Evolutionary conservation across 2,329 filamentous ascomycete species (phyloP), one percentile per base, ranked within the genome.

Genomic region (Leptodontidium sp.): DNA sequence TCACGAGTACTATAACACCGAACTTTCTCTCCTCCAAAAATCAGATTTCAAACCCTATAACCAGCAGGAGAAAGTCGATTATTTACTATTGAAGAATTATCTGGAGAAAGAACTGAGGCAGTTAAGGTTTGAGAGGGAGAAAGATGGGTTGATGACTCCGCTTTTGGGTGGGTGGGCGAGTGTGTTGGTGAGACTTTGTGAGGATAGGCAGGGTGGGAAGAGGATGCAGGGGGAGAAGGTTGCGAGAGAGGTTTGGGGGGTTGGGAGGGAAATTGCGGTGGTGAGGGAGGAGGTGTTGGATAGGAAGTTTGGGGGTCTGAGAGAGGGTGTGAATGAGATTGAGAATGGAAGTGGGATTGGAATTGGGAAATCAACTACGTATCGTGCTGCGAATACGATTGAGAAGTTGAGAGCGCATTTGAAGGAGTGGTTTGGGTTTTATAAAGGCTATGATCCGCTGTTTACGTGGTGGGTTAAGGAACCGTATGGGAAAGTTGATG

Each of bases 401-500:
- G 74, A 75, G 5, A 76, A 82, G 32, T 75, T 89, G 4, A 77
- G 78, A 0, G 62, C 43, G 0, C 80, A 82, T 61, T 76, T 89
- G 0, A 70, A 77, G 1, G 85, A 88, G 70, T 83, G 82, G 73
- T 83, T 80, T 65, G 68, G 61, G 0, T 89, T 88, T 73, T 88
- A 86, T 74, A 78, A 80, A 38, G 83, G 82, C 2, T 89, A 88
- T 71, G 84, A 89, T 70, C 86, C 87, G 0, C 66, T 81, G 15
- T 88, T 88, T 65, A 83, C 85, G 52, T 89, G 85, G 84, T 89
- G 87, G 87, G 81, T 83, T 0, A 76, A 79, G 0, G 75, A 79
- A 6, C 85, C 86, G 0, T 86, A 83, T 71, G 72, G 76, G 2
- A 74, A 78, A 1, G 77, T 85, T 2, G 76, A 82, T 29, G 68